A percentile compares a stretch with the other conserved stretches of the same genome.
Evolutionary conservation across 2,329 filamentous ascomycete genomes (phyloP).

Genomic region (Alternaria arbusti): DNA sequence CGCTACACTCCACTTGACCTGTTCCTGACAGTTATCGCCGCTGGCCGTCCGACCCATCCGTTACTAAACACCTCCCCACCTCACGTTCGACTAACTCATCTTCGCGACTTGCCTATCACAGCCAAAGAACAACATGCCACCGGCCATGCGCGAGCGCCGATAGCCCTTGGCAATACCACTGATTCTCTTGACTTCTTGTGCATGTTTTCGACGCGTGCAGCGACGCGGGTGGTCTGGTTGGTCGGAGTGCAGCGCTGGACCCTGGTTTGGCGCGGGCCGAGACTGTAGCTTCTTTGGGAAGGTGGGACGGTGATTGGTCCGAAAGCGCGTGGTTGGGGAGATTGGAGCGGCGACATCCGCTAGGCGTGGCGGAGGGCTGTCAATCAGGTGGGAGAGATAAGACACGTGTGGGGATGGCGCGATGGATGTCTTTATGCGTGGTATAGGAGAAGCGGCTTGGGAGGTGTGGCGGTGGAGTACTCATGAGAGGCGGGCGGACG

Average conservation of each 20-base stretch:
- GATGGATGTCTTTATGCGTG: background rate
- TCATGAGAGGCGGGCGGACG: background rate
- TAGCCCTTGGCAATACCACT: background rate
- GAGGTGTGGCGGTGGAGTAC: background rate
- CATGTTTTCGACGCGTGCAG: background rate
- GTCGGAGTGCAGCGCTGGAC: background rate
- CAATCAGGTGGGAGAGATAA: background rate
- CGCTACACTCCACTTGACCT: constrained; percentile 2
- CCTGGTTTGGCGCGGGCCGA: constrained; percentile 2
- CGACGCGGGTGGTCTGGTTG: constrained; percentile 3
- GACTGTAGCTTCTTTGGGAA: constrained; percentile 13
- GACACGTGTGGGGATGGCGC: constrained; percentile 2
- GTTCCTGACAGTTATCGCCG: constrained; percentile 1
- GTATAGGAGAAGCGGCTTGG: background rate
- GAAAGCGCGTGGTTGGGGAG: background rate
- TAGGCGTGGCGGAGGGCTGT: background rate
- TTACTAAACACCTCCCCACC: background rate
- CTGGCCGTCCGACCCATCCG: background rate
- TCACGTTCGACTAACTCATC: background rate
- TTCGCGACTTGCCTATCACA: constrained; percentile 1
- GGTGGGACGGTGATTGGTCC: constrained; percentile 12
- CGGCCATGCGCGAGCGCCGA: background rate
- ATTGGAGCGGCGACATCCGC: constrained; percentile 12
- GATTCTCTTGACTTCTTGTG: background rate
- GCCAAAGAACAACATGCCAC: background rate